phyloP scores from a whole-genome alignment of 177 flowering plant species.

The Vitis hybrid region DNA sequence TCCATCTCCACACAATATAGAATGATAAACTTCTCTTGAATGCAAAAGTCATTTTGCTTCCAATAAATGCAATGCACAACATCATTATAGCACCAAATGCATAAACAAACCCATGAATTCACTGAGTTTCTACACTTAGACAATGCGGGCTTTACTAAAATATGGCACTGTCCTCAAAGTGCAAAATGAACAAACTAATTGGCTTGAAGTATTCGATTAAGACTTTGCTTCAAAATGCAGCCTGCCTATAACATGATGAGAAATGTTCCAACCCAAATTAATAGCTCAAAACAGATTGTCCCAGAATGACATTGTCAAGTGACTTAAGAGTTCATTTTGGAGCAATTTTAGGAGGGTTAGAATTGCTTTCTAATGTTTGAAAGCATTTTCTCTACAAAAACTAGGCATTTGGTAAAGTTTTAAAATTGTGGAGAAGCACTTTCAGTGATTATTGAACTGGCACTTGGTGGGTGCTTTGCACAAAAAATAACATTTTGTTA shows the following conservation, averaged over 20 bases:
- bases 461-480: too few relatives aligned
- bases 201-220: background rate
- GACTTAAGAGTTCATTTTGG: too few relatives aligned
- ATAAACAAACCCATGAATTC: background rate
- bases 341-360: too few relatives aligned
- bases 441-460: too few relatives aligned
- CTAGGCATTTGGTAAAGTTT: too few relatives aligned
- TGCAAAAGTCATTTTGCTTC: background rate
- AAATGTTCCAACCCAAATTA: background rate
- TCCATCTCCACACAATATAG: background rate
- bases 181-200: background rate
- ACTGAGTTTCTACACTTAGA: background rate
- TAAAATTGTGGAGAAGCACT: too few relatives aligned
- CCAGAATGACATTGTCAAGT: too few relatives aligned
- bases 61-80: background rate
- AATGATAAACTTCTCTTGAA: background rate
- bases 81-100: background rate
- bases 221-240: background rate
- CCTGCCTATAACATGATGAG: background rate
- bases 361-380: too few relatives aligned
- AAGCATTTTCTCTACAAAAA: too few relatives aligned
- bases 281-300: background rate
- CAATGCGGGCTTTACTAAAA: background rate
- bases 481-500: too few relatives aligned
- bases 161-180: background rate